Base-by-base conservation (phyloP, 305 asterid species). In the Striga hermonthica region DNA sequence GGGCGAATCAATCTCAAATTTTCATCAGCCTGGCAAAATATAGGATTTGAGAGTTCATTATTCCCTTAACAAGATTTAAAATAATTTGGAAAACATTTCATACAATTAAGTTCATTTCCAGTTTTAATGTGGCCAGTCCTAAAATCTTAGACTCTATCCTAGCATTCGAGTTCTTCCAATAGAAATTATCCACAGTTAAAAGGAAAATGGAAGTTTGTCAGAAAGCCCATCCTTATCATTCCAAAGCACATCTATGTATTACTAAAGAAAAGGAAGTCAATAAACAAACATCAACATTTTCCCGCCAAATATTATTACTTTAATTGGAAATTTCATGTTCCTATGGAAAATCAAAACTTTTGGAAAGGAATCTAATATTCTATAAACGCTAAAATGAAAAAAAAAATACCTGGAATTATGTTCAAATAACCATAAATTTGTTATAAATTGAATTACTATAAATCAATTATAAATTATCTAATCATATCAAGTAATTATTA, bases 1-100 rank as follows among this genome's bases (percentile, higher is more conserved):
- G 95, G 67, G 57, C 90, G 95, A 66, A 90, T 88, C 75, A 88
- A 79, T 74, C 99, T 90, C 86, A 93, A 78, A 81, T 93, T 93
- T 74, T 93, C 99, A 82, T 90, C 99, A 43, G 99, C 99, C 97
- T 93, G 94, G 70, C 62, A 66, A 49, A 49, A 67, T 50, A 70
- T 31, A 44, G 43, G 65, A 57, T 52, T 58, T 22, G 31, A 22
- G 31, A 22, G 31, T 22, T 67, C 12, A 73, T 60, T 55, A 67
- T 54, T 68, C 53, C 48, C 68, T 44, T 53, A 63, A 66, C n/a
- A 22, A n/a, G 9, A 57, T 37, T 13, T 7, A 0, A 47, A 14
- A 43, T 4, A 65, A 67, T 14, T 36, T 7, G 64, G 57, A 31
- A 62, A 62, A 63, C 56, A 65, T 9, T 49, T 45, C 22, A 62